Evolutionary conservation across 805 yeast genomes (phyloP).

Genomic region (Ogataea pignaliae): DNA sequence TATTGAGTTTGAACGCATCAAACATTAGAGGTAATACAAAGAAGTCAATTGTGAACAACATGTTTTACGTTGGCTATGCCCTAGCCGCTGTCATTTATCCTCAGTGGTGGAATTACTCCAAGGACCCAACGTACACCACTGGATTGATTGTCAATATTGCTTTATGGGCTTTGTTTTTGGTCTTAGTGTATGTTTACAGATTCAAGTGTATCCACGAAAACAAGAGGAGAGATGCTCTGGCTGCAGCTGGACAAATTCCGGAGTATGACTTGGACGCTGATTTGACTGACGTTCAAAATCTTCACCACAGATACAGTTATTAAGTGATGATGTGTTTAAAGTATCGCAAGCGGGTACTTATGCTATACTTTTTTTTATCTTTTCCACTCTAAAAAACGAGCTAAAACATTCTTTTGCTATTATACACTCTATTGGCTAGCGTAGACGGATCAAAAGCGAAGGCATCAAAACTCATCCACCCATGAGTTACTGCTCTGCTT

Average conservation of each 20-base stretch:
- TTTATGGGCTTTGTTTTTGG: conserved; percentile 30
- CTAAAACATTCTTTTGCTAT: too few species aligned
- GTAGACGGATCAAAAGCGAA: too few species aligned
- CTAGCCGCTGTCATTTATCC: conserved; percentile 67
- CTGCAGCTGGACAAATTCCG: conserved; percentile 9
- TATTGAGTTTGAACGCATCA: conserved; percentile 21
- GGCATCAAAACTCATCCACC: too few species aligned
- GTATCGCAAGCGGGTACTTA: too few species aligned
- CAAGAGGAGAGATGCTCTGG: conserved; percentile 18
- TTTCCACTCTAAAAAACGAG: too few species aligned
- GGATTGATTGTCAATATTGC: conserved; percentile 51
- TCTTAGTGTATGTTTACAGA: conserved; percentile 21
- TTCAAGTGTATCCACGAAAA: conserved; percentile 23
- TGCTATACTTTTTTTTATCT: too few species aligned
- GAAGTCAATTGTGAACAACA: conserved; percentile 52
- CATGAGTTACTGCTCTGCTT: too few species aligned
- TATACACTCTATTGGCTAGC: too few species aligned
- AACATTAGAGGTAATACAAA: conserved; percentile 68
- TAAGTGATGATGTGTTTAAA: neutral
- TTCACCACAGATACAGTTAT: conserved; percentile 23
- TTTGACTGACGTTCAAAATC: conserved; percentile 26
- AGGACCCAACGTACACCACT: conserved; percentile 54
- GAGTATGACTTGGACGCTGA: conserved; percentile 19
- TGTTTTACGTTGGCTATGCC: conserved; percentile 56
- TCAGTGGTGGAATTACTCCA: conserved; percentile 52